Evolutionary conservation across 2,329 filamentous ascomycete species (phyloP), one percentile per base, ranked within the genome.

Genomic region (Curvularia hawaiiensis): DNA sequence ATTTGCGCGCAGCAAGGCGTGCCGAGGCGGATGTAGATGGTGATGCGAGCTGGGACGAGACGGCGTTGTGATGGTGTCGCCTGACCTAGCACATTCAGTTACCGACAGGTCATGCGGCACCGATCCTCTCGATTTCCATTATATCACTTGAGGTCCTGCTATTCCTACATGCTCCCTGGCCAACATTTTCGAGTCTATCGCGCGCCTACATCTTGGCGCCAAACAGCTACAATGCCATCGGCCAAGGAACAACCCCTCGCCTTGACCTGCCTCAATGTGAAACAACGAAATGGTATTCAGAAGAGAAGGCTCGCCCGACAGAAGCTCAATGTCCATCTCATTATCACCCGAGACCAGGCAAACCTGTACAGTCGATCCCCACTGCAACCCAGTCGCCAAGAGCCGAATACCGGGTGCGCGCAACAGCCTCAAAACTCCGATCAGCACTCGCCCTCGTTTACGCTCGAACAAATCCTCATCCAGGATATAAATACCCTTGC

Each of bases 271-370:
- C 50, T 58, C 30, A 58, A 58, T 39, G 45, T 20, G 40, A 58
- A 58, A 51, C 55, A 58, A 30, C 38, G 26, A 24, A 33, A 16
- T 28, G 45, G 55, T 6, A 58, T 58, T 3, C 39, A 54, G 11
- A 58, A 58, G 22, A 53, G 55, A 31, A 45, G 55, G 16, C 26
- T 58, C 4, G 55, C 55, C 4, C 55, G 55, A 5, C 38, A 54
- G 7, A 44, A 58, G 28, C 40, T 58, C 35, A 6, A n/a, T 1
- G 14, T n/a, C 6, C 26, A 26, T 10, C 18, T 58, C 3, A 44
- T 38, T 22, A 31, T 54, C 2, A 12, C 31, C 18, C 35, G 44
- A 3, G 31, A 54, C 6, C 33, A 28, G 4, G 18, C 20, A 1
- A 46, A 28, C 16, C 9, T 7, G 12, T 9, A 43, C 28, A 12